Percentiles rank a stretch among this genome's conserved stretches.
Evolutionary conservation across 2,329 filamentous ascomycete genomes (phyloP).

Genomic region (Fusarium lateritium): DNA sequence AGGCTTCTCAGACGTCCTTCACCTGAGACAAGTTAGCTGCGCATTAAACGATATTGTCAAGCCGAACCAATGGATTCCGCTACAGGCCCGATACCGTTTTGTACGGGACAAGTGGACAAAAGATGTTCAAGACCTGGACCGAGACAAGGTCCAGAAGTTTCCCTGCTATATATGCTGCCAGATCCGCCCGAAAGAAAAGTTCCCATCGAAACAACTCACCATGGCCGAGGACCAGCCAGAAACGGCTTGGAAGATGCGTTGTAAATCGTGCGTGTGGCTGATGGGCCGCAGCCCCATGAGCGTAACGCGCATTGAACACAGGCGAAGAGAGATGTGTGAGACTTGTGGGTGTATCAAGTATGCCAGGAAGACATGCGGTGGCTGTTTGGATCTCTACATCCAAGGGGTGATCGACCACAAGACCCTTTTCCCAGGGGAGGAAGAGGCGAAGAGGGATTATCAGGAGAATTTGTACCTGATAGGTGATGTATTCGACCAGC

Average conservation of each 20-base stretch:
- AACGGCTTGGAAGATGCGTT: slow-evolving; percentile 37
- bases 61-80: slow-evolving; percentile 25
- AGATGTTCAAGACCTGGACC: background rate
- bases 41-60: slow-evolving; percentile 19
- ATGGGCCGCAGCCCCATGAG: slow-evolving; percentile 14
- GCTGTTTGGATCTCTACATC: slow-evolving; percentile 39
- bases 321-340: slow-evolving; percentile 26
- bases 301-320: slow-evolving; percentile 17
- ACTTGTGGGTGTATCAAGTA: slow-evolving; percentile 36
- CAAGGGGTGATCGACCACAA: slow-evolving; percentile 20
- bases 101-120: slow-evolving; percentile 30
- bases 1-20: slow-evolving; percentile 18
- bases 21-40: slow-evolving; percentile 13
- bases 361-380: slow-evolving; percentile 20
- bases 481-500: slow-evolving; percentile 5
- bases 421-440: slow-evolving; percentile 1
- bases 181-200: slow-evolving; percentile 13
- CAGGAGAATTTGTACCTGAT: slow-evolving; percentile 14
- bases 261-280: slow-evolving; percentile 18
- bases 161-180: slow-evolving; percentile 42
- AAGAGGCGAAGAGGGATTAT: background rate
- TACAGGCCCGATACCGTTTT: slow-evolving; percentile 28
- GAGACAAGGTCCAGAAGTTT: background rate
- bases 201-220: slow-evolving; percentile 5
- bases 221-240: background rate